phyloP scores from a whole-genome alignment of 306 rosid species.

The Sophora flavescens region DNA sequence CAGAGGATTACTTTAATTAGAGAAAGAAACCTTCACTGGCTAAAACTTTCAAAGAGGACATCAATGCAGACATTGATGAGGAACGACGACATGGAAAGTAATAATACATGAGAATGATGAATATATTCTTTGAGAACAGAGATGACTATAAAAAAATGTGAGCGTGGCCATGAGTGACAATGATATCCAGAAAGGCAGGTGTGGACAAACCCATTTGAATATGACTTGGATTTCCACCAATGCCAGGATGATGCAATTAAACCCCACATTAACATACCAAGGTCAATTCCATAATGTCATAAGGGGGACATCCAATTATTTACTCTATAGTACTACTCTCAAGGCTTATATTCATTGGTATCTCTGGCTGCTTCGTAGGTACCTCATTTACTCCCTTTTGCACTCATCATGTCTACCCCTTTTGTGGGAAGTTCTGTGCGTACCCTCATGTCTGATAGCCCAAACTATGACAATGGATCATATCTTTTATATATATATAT shows the following conservation, averaged over 20 bases:
- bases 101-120: conserved; percentile 34
- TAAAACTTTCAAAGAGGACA: conserved; percentile 27
- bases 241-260: conserved; percentile 33
- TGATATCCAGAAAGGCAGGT: conserved; percentile 48
- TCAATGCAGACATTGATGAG: not conserved
- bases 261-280: conserved; percentile 47
- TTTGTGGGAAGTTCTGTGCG: conserved; percentile 15
- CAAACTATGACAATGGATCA: not conserved
- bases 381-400: conserved; percentile 32
- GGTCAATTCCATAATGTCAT: conserved; percentile 45
- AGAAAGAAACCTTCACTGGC: not conserved
- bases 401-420: conserved; percentile 16
- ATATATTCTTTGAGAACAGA: conserved; percentile 28
- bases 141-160: not conserved
- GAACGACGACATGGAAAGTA: conserved; percentile 36
- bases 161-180: conserved; percentile 43
- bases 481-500: not conserved
- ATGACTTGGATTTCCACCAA: conserved; percentile 72
- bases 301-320: conserved; percentile 27
- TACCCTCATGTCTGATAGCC: not conserved
- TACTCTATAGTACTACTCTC: not conserved
- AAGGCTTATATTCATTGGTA: not conserved
- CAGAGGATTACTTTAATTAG: conserved; percentile 35
- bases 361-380: conserved; percentile 33
- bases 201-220: conserved; percentile 47